Percentiles rank a stretch among this genome's conserved stretches.
These are phyloP conservation scores for Trichoderma lentiforme DNA, from an alignment of 2,329 filamentous ascomycete species.

Conservation along the genomic window DNA sequence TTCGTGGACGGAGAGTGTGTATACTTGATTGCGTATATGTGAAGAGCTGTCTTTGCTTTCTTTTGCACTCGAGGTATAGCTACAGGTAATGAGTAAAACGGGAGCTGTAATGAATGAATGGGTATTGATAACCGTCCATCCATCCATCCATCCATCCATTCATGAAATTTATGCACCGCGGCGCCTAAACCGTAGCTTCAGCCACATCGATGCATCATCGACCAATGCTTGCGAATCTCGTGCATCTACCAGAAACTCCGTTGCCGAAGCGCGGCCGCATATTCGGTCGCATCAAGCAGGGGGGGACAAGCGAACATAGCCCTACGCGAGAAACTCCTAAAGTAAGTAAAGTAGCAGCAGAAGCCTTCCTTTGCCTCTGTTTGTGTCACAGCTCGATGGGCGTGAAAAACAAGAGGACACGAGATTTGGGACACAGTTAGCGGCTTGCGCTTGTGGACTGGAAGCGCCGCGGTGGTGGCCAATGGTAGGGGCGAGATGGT, in stretches of 20 bases:
- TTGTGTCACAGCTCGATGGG: neutral
- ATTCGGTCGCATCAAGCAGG: conserved; percentile 13
- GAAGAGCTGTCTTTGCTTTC: neutral
- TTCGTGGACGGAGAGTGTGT: conserved; percentile 80
- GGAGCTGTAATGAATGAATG: neutral
- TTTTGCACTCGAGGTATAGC: neutral
- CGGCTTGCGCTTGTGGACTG: neutral
- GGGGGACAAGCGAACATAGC: neutral
- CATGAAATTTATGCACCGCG: neutral
- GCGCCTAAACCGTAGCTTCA: neutral
- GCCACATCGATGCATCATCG: neutral
- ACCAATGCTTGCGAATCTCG: neutral
- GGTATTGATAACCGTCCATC: neutral
- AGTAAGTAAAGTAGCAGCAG: neutral
- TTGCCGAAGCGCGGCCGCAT: conserved; percentile 16
- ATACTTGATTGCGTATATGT: conserved; percentile 50
- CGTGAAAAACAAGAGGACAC: neutral
- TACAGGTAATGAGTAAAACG: neutral
- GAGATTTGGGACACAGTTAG: neutral
- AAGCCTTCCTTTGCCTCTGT: neutral
- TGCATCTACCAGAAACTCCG: neutral
- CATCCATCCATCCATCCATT: neutral
- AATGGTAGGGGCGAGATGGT: conserved; percentile 18
- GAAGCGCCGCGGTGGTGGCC: conserved; percentile 19
- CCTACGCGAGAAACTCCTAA: neutral